Evolutionary conservation across 2,329 filamentous ascomycete genomes (phyloP), one percentile per base, ranked within the genome.

Genomic region (Beauveria scarabaeidicola): DNA sequence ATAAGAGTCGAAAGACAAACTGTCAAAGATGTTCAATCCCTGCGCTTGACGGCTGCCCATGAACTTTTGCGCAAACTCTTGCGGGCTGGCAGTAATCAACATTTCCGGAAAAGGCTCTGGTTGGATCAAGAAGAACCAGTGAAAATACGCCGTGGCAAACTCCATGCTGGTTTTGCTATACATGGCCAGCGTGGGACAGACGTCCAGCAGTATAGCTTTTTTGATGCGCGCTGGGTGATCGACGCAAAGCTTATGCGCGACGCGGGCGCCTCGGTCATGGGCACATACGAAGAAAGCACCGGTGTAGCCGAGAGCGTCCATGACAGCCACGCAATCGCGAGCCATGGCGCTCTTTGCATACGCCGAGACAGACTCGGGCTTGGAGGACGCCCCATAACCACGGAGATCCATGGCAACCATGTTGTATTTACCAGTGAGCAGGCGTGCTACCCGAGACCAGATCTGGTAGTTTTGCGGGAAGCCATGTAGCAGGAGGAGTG

Each of bases 71-170:
- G 74, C 69, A n/a, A 80, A 74, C 38, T 71, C 68, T 7, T 72
- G 65, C 3, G 76, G 74, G 25, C 70, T 66, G 0, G 66, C 68
- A 0, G 69, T 69, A 62, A 78, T 76, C 51, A 81, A 69, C 44
- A 72, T 75, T 65, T 83, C 81, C 0, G 78, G 81, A 5, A 84
- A 73, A 0, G 81, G 78, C 5, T 69, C 69, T 0, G 70, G 66
- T 64, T 85, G 82, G 8, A 82, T 79, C 23, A 84, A 72, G 62
- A 84, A 78, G 58, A 82, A 82, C 81, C 82, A 85, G 68, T 85
- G 81, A 64, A 78, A 84, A 66, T 83, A 84, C 0, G 75, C 73
- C 38, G 72, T 73, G 1, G 79, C 77, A 61, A 81, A 78, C 0
- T 69, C 68, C 5, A 73, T 63, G 51, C 75, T 63, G 3, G 75